These are phyloP conservation scores for Ocimum tenuiflorum DNA, from an alignment of 257 asterid genomes.

Conservation along the genomic window DNA sequence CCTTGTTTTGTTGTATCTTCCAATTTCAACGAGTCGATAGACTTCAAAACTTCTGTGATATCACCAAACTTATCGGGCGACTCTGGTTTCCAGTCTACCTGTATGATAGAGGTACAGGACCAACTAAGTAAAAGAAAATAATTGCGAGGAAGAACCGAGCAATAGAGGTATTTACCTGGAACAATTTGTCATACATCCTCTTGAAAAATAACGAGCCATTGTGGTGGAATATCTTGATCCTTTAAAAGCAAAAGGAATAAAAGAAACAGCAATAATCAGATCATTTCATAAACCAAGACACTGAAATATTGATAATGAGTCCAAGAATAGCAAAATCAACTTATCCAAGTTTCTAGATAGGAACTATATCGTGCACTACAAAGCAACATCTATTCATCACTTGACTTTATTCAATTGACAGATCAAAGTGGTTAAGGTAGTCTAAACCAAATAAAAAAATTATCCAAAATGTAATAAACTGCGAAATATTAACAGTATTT, in stretches of 20 bases:
- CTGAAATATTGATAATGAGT: not conserved
- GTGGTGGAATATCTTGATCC: conserved; percentile 86
- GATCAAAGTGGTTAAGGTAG: too few species aligned
- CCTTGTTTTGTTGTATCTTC: conserved; percentile 62
- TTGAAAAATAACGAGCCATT: conserved; percentile 80
- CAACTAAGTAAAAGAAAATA: conserved; percentile 22
- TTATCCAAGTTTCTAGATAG: not conserved
- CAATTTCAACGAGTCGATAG: conserved; percentile 55
- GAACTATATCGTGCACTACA: not conserved
- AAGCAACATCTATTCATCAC: not conserved
- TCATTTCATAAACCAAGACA: not conserved
- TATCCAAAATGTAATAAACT: not conserved
- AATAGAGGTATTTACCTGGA: conserved; percentile 55
- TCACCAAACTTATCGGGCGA: conserved; percentile 68
- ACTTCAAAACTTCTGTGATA: conserved; percentile 49
- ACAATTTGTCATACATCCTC: conserved; percentile 78
- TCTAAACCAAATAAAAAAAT: not conserved
- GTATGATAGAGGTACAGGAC: conserved; percentile 17
- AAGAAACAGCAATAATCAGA: not conserved
- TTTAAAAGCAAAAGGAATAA: conserved; percentile 19
- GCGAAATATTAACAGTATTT: not conserved
- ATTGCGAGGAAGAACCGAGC: not conserved
- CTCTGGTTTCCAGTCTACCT: conserved; percentile 96
- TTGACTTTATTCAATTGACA: too few species aligned
- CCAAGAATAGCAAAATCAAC: not conserved